These are phyloP conservation scores for Hericium coralloides DNA, from an alignment of 768 basidiomycete genomes.

Conservation along the genomic window DNA sequence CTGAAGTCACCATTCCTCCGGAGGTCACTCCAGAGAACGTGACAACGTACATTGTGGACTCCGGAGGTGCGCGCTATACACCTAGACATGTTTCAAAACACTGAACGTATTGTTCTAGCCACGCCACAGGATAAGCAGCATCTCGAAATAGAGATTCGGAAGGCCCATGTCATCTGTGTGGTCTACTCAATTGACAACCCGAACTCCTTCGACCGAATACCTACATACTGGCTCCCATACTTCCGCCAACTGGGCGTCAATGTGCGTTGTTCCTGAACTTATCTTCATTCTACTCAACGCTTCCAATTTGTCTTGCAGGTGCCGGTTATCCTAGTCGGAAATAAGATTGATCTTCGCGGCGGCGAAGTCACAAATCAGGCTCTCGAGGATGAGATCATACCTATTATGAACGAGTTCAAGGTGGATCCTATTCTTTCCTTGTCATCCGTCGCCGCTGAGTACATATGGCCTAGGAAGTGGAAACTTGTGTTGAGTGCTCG, in stretches of 20 bases:
- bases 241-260: slow-evolving; percentile 95
- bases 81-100: not conserved
- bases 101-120: slow-evolving; percentile 35
- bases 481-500: slow-evolving; percentile 97
- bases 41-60: slow-evolving; percentile 96
- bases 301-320: slow-evolving; percentile 60
- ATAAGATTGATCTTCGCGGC: slow-evolving; percentile 94
- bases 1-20: slow-evolving; percentile 96
- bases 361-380: slow-evolving; percentile 92
- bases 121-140: slow-evolving; percentile 79
- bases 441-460: not conserved
- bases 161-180: slow-evolving; percentile 96
- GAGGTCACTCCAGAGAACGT: slow-evolving; percentile 97
- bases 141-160: slow-evolving; percentile 90
- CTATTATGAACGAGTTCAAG: slow-evolving; percentile 99
- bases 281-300: slow-evolving; percentile 3
- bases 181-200: slow-evolving; percentile 97
- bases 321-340: slow-evolving; percentile 94
- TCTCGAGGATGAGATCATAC: slow-evolving; percentile 88
- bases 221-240: slow-evolving; percentile 95
- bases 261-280: slow-evolving; percentile 34
- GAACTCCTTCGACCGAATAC: slow-evolving; percentile 93
- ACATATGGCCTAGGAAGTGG: slow-evolving; percentile 67
- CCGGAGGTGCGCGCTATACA: slow-evolving; percentile 60
- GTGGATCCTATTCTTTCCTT: slow-evolving; percentile 27